Evolutionary conservation across 108 stramenopile genomes (phyloP).

Genomic region (Nitzschia inconspicua): DNA sequence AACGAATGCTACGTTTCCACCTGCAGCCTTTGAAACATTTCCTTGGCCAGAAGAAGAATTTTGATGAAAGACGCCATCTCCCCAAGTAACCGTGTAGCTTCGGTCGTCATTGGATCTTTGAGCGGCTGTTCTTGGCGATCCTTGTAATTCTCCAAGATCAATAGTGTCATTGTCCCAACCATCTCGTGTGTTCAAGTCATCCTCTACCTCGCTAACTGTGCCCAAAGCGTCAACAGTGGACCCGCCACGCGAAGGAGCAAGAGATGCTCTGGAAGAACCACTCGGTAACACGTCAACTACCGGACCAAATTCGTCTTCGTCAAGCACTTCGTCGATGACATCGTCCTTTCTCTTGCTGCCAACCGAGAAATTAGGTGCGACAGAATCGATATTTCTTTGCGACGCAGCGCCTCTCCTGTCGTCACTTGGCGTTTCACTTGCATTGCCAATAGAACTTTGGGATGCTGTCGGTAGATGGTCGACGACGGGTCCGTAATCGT

Average conservation of each 20-base stretch:
- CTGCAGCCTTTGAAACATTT: neutral
- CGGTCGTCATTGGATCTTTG: conserved; percentile 6
- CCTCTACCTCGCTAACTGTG: conserved; percentile 38
- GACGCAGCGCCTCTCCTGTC: conserved; percentile 1
- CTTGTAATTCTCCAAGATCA: conserved; percentile 8
- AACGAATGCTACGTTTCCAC: neutral
- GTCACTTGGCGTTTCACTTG: conserved; percentile 2
- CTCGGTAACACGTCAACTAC: conserved; percentile 48
- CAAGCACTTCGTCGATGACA: conserved; percentile 28
- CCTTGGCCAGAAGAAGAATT: too few species aligned
- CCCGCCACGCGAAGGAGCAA: conserved; percentile 43
- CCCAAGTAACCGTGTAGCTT: conserved; percentile 24
- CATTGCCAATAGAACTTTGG: conserved; percentile 3
- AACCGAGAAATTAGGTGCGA: conserved; percentile 9
- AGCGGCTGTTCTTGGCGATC: neutral
- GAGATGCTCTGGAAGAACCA: conserved; percentile 11
- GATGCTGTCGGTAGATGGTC: conserved; percentile 26
- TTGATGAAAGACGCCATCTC: conserved; percentile 6
- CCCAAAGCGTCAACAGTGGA: conserved; percentile 51
- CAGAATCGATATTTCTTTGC: conserved; percentile 18
- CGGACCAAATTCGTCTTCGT: conserved; percentile 45
- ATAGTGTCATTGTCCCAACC: conserved; percentile 30
- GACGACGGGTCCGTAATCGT: conserved; percentile 48
- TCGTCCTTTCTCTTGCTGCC: conserved; percentile 26
- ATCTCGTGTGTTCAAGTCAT: conserved; percentile 25